A percentile compares a stretch with the other conserved stretches of the same genome.
Conservation (phyloP, 108 stramenopile genomes). For the Cyclotella kingstonii region DNA sequence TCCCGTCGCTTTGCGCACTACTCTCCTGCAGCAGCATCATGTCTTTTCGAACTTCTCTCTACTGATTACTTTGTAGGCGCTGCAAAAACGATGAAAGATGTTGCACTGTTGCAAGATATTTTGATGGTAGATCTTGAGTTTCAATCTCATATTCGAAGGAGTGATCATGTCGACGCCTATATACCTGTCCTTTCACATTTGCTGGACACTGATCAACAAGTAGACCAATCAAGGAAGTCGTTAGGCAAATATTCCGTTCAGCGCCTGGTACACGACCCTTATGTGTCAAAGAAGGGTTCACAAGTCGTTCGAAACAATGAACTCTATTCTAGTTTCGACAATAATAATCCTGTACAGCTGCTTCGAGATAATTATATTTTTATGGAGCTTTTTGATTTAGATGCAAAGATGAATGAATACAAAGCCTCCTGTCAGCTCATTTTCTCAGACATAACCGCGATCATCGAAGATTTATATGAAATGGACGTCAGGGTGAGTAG, state of each 20-base stretch:
- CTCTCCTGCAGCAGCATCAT: slow-evolving; percentile 11
- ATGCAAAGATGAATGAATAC: slow-evolving; percentile 31
- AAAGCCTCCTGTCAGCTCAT: slow-evolving; percentile 15
- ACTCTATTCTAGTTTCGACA: too few species aligned
- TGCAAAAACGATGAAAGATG: slow-evolving; percentile 10
- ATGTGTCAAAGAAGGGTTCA: slow-evolving; percentile 7
- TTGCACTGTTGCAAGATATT: slow-evolving; percentile 17
- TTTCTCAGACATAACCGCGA: slow-evolving; percentile 10
- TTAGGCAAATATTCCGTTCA: not conserved
- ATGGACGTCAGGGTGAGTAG: slow-evolving; percentile 30
- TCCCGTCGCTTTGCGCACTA: slow-evolving; percentile 16
- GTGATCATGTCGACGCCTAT: too few species aligned
- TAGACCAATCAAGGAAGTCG: slow-evolving; percentile 13
- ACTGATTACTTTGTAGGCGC: slow-evolving; percentile 29
- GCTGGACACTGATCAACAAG: slow-evolving; percentile 22
- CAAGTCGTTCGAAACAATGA: too few species aligned
- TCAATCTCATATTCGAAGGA: too few species aligned
- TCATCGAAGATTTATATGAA: slow-evolving; percentile 26
- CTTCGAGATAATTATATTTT: slow-evolving; percentile 21
- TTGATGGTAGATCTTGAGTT: slow-evolving; percentile 29
- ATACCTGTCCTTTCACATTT: slow-evolving; percentile 30
- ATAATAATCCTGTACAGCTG: not conserved
- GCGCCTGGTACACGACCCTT: slow-evolving; percentile 30
- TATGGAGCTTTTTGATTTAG: slow-evolving; percentile 32
- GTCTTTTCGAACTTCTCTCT: slow-evolving; percentile 32